phyloP scores from a whole-genome alignment of 108 stramenopile genomes.

The Fistulifera solaris region DNA sequence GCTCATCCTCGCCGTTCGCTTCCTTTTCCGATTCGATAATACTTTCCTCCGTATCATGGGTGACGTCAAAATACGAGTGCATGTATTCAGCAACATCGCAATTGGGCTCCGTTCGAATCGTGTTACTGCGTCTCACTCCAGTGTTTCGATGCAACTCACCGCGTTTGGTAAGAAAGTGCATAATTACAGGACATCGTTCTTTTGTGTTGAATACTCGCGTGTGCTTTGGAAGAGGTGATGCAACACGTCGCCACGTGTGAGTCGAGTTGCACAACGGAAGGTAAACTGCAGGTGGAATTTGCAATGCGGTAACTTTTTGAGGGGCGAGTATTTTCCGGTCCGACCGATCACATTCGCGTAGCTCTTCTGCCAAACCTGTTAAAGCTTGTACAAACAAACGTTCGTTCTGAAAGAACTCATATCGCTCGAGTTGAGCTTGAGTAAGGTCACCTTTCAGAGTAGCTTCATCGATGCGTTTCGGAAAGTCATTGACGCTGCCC shows the following conservation, averaged over 20 bases:
- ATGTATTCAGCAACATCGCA: constrained; percentile 93
- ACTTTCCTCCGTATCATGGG: constrained; percentile 21
- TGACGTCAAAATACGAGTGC: constrained; percentile 70
- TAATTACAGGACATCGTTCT: constrained; percentile 90
- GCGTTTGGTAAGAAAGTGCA: constrained; percentile 82
- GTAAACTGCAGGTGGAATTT: constrained; percentile 82
- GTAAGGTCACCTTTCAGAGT: constrained; percentile 37
- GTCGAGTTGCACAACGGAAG: constrained; percentile 87
- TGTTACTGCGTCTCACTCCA: neutral
- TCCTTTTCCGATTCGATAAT: constrained; percentile 12
- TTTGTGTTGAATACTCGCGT: constrained; percentile 94
- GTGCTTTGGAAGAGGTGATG: constrained; percentile 65
- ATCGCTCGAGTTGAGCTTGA: constrained; percentile 67
- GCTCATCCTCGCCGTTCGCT: constrained; percentile 7
- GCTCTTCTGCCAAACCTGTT: constrained; percentile 90
- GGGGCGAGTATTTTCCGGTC: constrained; percentile 78
- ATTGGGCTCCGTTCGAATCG: constrained; percentile 41
- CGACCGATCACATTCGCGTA: constrained; percentile 84
- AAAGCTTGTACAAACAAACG: constrained; percentile 85
- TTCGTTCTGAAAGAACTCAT: constrained; percentile 86
- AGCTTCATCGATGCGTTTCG: constrained; percentile 25
- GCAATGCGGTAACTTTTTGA: constrained; percentile 42
- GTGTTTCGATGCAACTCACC: constrained; percentile 36
- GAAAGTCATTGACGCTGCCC: constrained; percentile 6
- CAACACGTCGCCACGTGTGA: constrained; percentile 80